Evolutionary conservation across 192 early-diverging fungal genomes (phyloP), one percentile per base, ranked within the genome.

Genomic region (Coemansia sp.): DNA sequence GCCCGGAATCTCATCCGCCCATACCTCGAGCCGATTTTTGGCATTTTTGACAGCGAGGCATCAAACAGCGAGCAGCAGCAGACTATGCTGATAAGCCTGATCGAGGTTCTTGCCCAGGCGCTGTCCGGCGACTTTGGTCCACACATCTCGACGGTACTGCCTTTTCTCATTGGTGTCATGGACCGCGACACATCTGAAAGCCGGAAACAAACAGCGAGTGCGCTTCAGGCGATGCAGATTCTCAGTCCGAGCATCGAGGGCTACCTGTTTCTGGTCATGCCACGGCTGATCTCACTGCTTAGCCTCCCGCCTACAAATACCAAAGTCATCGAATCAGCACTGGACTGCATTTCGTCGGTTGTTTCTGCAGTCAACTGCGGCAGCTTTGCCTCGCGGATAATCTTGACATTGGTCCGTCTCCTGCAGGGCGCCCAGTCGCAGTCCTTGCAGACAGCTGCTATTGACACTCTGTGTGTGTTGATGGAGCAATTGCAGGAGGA

Each of bases 161-260:
- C 93, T 2, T 89, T 91, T 59, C 87, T 99, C 74, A 78, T 99
- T 10, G 87, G 90, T 9, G 91, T 97, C 24, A 92, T 97, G 62
- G 95, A 97, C 34, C 68, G 80, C 1, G 97, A 98, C 67, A 71
- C 85, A 9, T 88, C 89, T 4, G 91, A 93, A 20, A 67, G 80
- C 26, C 88, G 89, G 18, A 76, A 84, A 20, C 84, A 88, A 0
- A 90, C 92, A 0, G 78, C 86, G 34, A 86, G 87, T 60, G 91
- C 93, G 1, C 69, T 98, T 18, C 87, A 93, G 52, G 94, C 92
- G 0, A 81, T 98, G 66, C 85, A 90, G 34, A 86, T 89, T 6
- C 91, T 98, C 83, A 93, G 94, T 10, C 82, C 90, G 8, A 96
- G 94, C 68, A 88, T 99, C 46, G 95, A 98, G 72, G 94, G 96